phyloP scores from a whole-genome alignment of 2,329 filamentous ascomycete species.

The Knufia fluminis region DNA sequence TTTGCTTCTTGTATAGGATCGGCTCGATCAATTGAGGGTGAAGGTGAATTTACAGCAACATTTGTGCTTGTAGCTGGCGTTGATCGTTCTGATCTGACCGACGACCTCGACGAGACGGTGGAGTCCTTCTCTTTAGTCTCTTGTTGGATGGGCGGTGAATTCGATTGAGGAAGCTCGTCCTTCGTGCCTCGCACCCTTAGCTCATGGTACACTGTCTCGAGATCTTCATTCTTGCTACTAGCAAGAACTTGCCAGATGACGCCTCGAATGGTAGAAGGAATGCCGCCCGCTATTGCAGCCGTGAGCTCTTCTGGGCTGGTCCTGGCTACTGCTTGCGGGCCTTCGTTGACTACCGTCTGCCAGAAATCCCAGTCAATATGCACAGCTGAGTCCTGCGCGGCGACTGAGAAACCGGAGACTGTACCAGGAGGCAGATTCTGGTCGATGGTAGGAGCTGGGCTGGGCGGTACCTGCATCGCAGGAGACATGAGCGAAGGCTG shows the following conservation, averaged over 20 bases:
- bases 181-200: constrained; percentile 71
- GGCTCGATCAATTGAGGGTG: constrained; percentile 49
- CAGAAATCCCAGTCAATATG: constrained; percentile 98
- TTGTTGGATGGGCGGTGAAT: constrained; percentile 25
- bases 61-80: constrained; percentile 48
- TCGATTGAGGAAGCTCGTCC: constrained; percentile 53
- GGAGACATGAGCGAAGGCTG: constrained; percentile 23
- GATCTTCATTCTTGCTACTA: constrained; percentile 84
- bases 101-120: constrained; percentile 70
- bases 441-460: constrained; percentile 37
- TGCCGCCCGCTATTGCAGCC: constrained; percentile 81
- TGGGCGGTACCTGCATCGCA: constrained; percentile 20
- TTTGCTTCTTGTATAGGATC: constrained; percentile 52
- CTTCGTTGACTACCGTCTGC: constrained; percentile 93
- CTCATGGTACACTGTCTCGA: constrained; percentile 79
- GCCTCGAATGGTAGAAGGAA: constrained; percentile 89
- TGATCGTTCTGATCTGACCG: constrained; percentile 69
- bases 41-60: constrained; percentile 46
- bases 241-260: constrained; percentile 98
- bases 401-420: constrained; percentile 67
- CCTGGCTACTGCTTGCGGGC: constrained; percentile 75
- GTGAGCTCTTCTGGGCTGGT: constrained; percentile 86
- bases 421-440: constrained; percentile 72
- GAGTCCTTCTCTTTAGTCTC: constrained; percentile 59
- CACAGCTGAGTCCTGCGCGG: constrained; percentile 51